Conservation (phyloP, 108 stramenopile genomes). For the Asterionellopsis glacialis region DNA sequence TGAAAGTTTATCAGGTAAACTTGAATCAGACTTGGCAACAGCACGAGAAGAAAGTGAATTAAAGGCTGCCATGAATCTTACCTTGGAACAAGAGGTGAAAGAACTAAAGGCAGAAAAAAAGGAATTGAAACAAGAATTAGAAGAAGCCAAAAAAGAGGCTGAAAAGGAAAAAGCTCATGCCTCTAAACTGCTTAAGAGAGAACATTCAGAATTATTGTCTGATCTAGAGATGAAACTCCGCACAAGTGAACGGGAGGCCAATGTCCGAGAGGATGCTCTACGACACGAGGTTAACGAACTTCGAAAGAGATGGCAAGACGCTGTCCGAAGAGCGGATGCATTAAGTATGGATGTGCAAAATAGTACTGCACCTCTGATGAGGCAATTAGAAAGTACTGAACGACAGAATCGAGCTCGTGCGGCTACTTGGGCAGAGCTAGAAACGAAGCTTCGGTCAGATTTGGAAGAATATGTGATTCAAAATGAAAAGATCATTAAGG, state of each 20-base stretch:
- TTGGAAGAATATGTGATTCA: constrained; percentile 67
- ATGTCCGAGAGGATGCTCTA: constrained; percentile 74
- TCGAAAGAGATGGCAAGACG: constrained; percentile 84
- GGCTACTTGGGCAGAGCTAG: constrained; percentile 65
- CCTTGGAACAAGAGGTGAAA: constrained; percentile 64
- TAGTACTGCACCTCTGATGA: constrained; percentile 73
- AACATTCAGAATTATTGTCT: constrained; percentile 55
- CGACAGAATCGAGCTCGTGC: constrained; percentile 66
- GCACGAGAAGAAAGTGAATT: constrained; percentile 52
- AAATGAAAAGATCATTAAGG: constrained; percentile 55
- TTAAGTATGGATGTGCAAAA: constrained; percentile 79
- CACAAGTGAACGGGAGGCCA: constrained; percentile 71
- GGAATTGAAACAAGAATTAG: constrained; percentile 45
- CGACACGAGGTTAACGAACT: constrained; percentile 76
- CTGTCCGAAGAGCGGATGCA: constrained; percentile 77
- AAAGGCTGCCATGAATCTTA: constrained; percentile 48
- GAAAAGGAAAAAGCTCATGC: constrained; percentile 53
- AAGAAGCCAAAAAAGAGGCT: constrained; percentile 41
- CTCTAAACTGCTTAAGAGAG: constrained; percentile 50
- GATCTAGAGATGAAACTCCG: constrained; percentile 73
- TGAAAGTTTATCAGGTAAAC: constrained; percentile 58
- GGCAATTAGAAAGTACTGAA: constrained; percentile 77
- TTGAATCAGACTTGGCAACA: constrained; percentile 53
- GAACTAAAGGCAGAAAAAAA: constrained; percentile 54
- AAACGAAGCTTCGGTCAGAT: constrained; percentile 63